These are phyloP conservation scores for Seiridium cupressi DNA, from an alignment of 2,329 filamentous ascomycete genomes.

Conservation along the genomic window DNA sequence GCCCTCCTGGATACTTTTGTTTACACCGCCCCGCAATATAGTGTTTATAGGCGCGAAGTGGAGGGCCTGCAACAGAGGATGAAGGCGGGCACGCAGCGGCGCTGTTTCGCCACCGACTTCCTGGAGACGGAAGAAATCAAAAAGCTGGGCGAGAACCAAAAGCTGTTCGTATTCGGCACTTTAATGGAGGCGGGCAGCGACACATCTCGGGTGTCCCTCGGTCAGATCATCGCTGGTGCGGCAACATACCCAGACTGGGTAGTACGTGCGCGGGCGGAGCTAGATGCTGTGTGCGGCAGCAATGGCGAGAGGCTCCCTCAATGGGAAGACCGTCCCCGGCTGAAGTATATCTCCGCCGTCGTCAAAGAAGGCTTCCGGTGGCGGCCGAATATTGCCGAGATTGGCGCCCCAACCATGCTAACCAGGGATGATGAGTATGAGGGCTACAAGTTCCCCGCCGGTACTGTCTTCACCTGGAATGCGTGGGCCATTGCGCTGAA, in stretches of 20 bases:
- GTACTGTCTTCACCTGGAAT: background rate
- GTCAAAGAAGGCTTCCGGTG: background rate
- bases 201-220: background rate
- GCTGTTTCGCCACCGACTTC: no score
- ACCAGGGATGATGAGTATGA: background rate
- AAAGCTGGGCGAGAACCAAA: no score
- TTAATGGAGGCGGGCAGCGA: background rate
- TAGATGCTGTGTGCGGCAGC: background rate
- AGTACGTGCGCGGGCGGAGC: background rate
- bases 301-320: background rate
- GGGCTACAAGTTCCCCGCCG: background rate
- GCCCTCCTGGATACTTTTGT: no score
- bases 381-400: background rate
- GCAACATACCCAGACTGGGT: background rate
- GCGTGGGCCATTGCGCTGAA: background rate
- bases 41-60: no score
- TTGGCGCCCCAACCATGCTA: background rate
- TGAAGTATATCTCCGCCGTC: background rate
- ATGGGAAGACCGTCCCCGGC: background rate
- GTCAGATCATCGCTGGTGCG: background rate
- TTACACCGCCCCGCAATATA: no score
- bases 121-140: no score
- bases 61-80: no score
- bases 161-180: background rate
- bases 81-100: no score